phyloP scores from a whole-genome alignment of 495 filamentous ascomycete species.

The Neurospora africana region DNA sequence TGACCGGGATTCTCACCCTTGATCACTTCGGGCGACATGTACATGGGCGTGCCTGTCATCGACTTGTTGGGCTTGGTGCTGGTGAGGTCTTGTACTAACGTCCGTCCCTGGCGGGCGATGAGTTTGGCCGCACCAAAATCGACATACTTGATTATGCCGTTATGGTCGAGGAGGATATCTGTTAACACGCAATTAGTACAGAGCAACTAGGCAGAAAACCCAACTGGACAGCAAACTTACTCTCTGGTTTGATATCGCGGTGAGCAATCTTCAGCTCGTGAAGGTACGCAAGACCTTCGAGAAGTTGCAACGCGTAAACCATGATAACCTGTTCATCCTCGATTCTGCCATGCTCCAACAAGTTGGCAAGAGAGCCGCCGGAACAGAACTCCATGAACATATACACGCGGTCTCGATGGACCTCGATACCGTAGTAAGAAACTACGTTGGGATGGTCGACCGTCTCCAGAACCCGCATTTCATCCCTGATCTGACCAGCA shows the following conservation, averaged over 20 bases:
- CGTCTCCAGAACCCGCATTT: conserved; percentile 92
- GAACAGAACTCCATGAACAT: conserved; percentile 99
- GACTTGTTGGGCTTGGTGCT: conserved; percentile 67
- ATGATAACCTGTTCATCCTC: conserved; percentile 97
- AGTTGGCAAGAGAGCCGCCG: conserved; percentile 79
- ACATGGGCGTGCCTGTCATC: conserved; percentile 98
- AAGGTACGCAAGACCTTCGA: conserved; percentile 91
- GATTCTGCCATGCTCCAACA: conserved; percentile 91
- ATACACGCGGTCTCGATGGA: conserved; percentile 96
- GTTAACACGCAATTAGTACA: conserved; percentile 10
- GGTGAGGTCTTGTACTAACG: conserved; percentile 53
- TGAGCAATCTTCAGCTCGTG: conserved; percentile 86
- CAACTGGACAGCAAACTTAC: conserved; percentile 37
- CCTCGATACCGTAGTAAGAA: conserved; percentile 94
- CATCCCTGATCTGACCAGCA: conserved; percentile 85
- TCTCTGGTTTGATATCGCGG: conserved; percentile 97
- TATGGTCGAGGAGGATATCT: conserved; percentile 94
- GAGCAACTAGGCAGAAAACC: background rate
- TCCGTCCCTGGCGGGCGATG: conserved; percentile 88
- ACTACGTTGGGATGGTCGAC: conserved; percentile 97
- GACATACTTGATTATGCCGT: conserved; percentile 97
- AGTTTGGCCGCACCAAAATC: conserved; percentile 98
- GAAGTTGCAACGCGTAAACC: conserved; percentile 92
- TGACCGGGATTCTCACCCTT: conserved; percentile 68
- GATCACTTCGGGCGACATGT: conserved; percentile 99